Evolutionary conservation across 2,329 filamentous ascomycete genomes (phyloP), one percentile per base, ranked within the genome.

Genomic region (Colletotrichum tropicicola): DNA sequence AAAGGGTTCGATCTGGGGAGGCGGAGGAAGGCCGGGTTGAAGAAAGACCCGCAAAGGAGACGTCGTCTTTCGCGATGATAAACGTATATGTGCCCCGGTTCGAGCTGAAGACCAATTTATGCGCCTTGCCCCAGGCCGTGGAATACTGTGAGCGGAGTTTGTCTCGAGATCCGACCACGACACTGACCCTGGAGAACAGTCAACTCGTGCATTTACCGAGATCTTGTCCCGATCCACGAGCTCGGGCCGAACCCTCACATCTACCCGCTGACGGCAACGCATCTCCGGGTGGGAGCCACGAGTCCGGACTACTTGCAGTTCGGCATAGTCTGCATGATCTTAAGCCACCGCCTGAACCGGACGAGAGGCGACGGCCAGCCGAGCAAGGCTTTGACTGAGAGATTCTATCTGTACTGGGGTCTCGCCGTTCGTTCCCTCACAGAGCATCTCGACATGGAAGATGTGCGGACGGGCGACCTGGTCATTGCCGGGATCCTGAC

Each of bases 301-400:
- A 15, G 15, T 13, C 57, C 57, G 6, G 48, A 53, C 8, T 47
- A 54, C 17, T 15, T 60, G 4, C 37, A 27, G 27, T 41, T 54
- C 25, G 68, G 69, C n/a, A 68, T 76, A 9, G 57, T 77, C 32
- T 76, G 75, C 59, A 71, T 76, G 68, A 68, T 71, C 4, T 51
- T 78, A 13, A 74, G 70, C 32, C 77, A 79, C 53, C 71, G 73
- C 41, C 72, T 77, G 19, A 77, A 76, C 66, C 70, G 70, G 19
- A 68, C 59, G 5, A 59, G 68, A 39, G 45, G 68, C 28, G 49
- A 68, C n/a, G 7, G 44, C 8, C 30, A 67, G 5, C 64, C 51
- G 23, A 66, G 68, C 10, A 51, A 23, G 6, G 39, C 35, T 5
- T 63, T 78, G 43, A 32, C 62, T 1, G 68, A 70, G 62, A 70